Base-by-base conservation (phyloP, 192 early-diverging fungal species). In the Lobosporangium transversale region DNA sequence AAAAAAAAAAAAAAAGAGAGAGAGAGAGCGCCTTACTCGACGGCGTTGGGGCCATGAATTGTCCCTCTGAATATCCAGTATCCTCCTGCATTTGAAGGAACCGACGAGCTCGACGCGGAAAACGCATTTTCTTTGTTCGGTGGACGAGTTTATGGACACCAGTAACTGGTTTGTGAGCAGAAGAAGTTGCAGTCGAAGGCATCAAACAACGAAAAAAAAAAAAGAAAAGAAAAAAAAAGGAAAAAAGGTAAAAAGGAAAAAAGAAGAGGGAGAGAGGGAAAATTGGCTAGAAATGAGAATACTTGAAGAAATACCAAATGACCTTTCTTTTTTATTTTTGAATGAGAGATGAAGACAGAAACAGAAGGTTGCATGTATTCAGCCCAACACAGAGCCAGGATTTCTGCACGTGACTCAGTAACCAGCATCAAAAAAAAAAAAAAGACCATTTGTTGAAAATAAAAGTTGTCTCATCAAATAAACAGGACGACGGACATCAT, bases 121-220 rank as follows among this genome's bases (percentile, higher is more conserved):
- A 76, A 2, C 65, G 57, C 73, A 76, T 76, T 62, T 76, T 76
- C 35, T 76, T 76, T 23, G 73, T 76, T 66, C 73, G 51, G 14
- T 67, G 24, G 27, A 67, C 64, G 15, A 76, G 65, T 44, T 76
- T 76, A 8, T 76, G 64, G 15, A 76, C 59, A 40, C 70, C 70
- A 21, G 53, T 33, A 18, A 42, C 29, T 12, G 50, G 52, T 50
- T 69, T 69, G 57, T 60, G 65, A 15, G 62, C 35, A 47, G 64
- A 51, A 7, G 64, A 62, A 17, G 64, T 58, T 21, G 63, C 52
- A 17, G 44, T 33, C 15, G 71, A 50, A 40, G 51, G 56, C 54
- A 66, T 66, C 62, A 54, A 59, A 26, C 1, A 20, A 47, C 14
- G 32, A 40, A 49, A 51, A 14, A 30, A 7, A 40, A 50, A 26